Percentiles rank a stretch among this genome's conserved stretches.
These are phyloP conservation scores for Tylopilus balloui DNA, from an alignment of 768 basidiomycete species.

Conservation along the genomic window DNA sequence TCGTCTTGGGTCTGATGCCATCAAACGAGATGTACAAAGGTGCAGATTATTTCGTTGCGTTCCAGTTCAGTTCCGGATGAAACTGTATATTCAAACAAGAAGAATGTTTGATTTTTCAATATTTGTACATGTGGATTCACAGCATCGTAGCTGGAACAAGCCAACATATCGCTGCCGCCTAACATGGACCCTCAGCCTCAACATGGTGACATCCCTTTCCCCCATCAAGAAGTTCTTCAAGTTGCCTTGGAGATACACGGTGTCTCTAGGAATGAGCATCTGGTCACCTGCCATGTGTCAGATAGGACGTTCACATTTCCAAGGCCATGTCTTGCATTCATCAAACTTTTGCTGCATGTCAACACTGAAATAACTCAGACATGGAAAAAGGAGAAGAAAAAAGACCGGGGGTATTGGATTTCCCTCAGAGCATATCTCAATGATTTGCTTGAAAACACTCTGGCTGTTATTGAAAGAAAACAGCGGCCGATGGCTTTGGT, in stretches of 20 bases:
- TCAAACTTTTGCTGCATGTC: background rate
- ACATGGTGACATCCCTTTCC: background rate
- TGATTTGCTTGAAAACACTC: background rate
- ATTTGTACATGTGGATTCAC: no score
- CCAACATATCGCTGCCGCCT: no score
- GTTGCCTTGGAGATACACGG: background rate
- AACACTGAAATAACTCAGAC: background rate
- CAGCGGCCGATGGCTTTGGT: background rate
- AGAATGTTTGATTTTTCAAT: no score
- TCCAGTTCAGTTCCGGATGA: no score
- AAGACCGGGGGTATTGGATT: constrained; percentile 4
- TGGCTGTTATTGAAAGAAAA: background rate
- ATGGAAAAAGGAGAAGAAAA: background rate
- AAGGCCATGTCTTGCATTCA: background rate
- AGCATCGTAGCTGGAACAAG: no score
- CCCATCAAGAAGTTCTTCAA: background rate
- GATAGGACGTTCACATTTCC: background rate
- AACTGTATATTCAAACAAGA: no score
- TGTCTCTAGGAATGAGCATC: background rate
- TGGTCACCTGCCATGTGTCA: background rate
- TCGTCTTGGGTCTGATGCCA: no score
- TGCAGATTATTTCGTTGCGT: no score
- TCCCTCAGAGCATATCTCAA: background rate
- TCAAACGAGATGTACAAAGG: no score
- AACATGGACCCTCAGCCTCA: no score